These are phyloP conservation scores for Torulaspora microellipsoides DNA, from an alignment of 805 yeast species.

Conservation along the genomic window DNA sequence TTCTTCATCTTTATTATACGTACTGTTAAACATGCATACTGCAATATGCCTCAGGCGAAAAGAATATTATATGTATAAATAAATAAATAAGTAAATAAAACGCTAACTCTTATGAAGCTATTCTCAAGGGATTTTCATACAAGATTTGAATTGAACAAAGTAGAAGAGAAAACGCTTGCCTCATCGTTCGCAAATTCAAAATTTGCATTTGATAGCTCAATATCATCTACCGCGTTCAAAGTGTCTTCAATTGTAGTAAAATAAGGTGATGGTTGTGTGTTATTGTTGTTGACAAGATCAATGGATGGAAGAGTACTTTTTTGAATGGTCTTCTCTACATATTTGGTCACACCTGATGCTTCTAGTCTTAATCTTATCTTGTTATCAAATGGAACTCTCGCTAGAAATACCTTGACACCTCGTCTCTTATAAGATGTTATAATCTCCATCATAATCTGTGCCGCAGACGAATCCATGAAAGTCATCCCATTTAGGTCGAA, in stretches of 20 bases:
- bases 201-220: constrained; percentile 19
- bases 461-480: constrained; percentile 72
- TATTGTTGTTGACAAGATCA: background rate
- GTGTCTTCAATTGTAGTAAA: constrained; percentile 57
- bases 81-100: too few species aligned
- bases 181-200: constrained; percentile 8
- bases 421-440: constrained; percentile 50
- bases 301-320: constrained; percentile 17
- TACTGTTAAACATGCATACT: too few species aligned
- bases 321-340: constrained; percentile 31
- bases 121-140: constrained; percentile 4
- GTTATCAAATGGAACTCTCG: constrained; percentile 50
- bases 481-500: constrained; percentile 83
- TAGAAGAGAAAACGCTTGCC: constrained; percentile 13
- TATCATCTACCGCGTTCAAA: constrained; percentile 41
- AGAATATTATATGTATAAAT: too few species aligned
- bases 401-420: constrained; percentile 53
- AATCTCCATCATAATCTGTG: constrained; percentile 64
- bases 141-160: constrained; percentile 10
- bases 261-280: constrained; percentile 35
- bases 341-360: constrained; percentile 50
- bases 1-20: too few species aligned
- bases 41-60: too few species aligned
- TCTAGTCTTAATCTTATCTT: constrained; percentile 47
- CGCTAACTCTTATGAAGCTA: too few species aligned